Evolutionary conservation across 2,329 filamentous ascomycete genomes (phyloP), one percentile per base, ranked within the genome.

Genomic region (Davidsoniella eucalypti): DNA sequence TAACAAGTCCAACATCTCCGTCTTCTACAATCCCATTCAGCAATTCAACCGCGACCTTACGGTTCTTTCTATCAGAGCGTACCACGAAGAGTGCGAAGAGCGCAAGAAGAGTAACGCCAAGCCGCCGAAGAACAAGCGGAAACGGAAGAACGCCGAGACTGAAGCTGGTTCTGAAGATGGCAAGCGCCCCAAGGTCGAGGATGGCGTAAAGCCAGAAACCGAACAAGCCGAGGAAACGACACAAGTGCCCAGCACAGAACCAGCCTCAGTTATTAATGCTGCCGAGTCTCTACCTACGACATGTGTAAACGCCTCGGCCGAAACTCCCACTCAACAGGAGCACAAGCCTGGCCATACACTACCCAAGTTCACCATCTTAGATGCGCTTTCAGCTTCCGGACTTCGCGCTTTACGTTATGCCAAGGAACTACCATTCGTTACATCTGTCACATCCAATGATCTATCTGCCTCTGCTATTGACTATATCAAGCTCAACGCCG

Each of bases 1-100:
- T 47, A 72, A 78, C 57, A 71, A 78, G 38, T 75, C 80, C 57
- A 83, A 90, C 58, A 52, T 54, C 40, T 52, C 52, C 7, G 93
- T 98, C 51, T 98, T 98, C 61, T 98, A 98, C 73, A 98, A 98
- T 59, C 90, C 92, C 0, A 95, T 98, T 50, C 92, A 98, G 63
- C 92, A 98, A 62, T 98, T 96, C 71, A 98, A 98, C 65, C 83
- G 93, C 44, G 92, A 98, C 62, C 67, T 98, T 56, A 95, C 87
- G 54, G 86, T 95, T 23, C 73, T 98, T 12, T 87, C 87, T 1
- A 94, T 98, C 63, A 86, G 85, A 60, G 84, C 84, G 0, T 94
- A 90, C 62, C 86, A 85, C 1, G 80, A 92, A 57, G 78, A 86
- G 29, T 61, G 57, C 36, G 57, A 78, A 16, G 66, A 72, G 33